phyloP scores from a whole-genome alignment of 2,329 filamentous ascomycete genomes.

The Hortaea werneckii region DNA sequence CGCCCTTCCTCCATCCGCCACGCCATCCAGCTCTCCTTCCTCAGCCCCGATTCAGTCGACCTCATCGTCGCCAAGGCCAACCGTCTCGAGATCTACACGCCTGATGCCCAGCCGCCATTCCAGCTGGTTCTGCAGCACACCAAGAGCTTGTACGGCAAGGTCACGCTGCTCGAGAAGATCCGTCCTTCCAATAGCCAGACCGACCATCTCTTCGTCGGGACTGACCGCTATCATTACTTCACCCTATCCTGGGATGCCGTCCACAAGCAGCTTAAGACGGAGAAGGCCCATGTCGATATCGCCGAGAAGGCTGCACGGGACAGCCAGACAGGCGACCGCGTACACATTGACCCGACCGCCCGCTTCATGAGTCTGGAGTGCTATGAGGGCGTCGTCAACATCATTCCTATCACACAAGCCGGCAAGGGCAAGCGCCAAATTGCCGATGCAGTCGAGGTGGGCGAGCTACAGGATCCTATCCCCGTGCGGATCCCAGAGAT shows the following conservation, averaged over 20 bases:
- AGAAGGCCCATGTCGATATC: constrained; percentile 50
- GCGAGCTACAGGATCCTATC: constrained; percentile 51
- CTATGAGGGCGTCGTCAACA: constrained; percentile 57
- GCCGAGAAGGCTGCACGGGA: constrained; percentile 56
- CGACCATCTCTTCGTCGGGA: constrained; percentile 87
- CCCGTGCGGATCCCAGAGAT: constrained; percentile 56
- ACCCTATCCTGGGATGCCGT: constrained; percentile 71
- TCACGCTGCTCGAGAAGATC: constrained; percentile 74
- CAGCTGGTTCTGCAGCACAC: constrained; percentile 58
- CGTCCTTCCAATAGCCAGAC: constrained; percentile 62
- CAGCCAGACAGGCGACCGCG: constrained; percentile 72
- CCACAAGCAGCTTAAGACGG: constrained; percentile 42
- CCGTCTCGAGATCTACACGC: constrained; percentile 70
- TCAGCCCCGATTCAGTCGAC: constrained; percentile 65
- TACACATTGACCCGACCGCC: constrained; percentile 72
- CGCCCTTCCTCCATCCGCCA: constrained; percentile 82
- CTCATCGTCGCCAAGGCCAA: constrained; percentile 82
- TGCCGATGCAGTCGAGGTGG: constrained; percentile 37
- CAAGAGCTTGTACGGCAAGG: constrained; percentile 70
- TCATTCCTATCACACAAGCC: constrained; percentile 49
- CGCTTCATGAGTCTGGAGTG: constrained; percentile 57
- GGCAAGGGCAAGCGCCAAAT: constrained; percentile 38
- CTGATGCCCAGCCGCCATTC: constrained; percentile 37
- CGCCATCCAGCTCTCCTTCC: constrained; percentile 70
- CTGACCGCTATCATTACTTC: constrained; percentile 83